Evolutionary conservation across 2,329 filamentous ascomycete genomes (phyloP).

Genomic region (Torrubiella hemipterigena): DNA sequence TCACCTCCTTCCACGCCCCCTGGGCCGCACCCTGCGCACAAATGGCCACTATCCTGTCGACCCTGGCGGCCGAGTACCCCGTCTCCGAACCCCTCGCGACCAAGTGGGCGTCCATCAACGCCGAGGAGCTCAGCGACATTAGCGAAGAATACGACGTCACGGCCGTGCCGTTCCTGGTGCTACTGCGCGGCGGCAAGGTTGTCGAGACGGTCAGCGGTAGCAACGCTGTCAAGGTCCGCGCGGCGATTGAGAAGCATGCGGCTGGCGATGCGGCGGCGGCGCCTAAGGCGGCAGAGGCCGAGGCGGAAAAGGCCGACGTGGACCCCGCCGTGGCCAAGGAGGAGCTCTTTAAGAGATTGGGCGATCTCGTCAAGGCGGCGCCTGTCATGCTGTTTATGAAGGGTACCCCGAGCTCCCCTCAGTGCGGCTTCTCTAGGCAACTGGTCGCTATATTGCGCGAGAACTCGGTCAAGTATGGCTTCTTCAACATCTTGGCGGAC

Average conservation of each 20-base stretch:
- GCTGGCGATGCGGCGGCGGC: conserved; percentile 25
- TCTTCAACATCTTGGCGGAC: conserved; percentile 97
- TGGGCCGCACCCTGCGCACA: conserved; percentile 95
- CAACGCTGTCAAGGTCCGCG: conserved; percentile 74
- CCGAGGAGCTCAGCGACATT: conserved; percentile 85
- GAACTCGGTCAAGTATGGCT: conserved; percentile 87
- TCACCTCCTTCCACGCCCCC: conserved; percentile 90
- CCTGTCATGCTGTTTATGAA: conserved; percentile 99
- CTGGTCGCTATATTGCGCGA: conserved; percentile 78
- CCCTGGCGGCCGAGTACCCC: conserved; percentile 79
- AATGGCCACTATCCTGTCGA: conserved; percentile 77
- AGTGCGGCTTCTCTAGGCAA: conserved; percentile 89
- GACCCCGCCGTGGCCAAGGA: conserved; percentile 59
- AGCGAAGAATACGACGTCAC: conserved; percentile 90
- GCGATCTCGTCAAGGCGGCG: conserved; percentile 82
- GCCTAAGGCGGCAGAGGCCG: conserved; percentile 21
- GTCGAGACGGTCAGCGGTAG: conserved; percentile 83
- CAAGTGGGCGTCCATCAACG: conserved; percentile 83
- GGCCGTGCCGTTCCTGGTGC: conserved; percentile 83
- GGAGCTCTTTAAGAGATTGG: conserved; percentile 70
- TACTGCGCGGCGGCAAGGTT: conserved; percentile 62
- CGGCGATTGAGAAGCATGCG: conserved; percentile 74
- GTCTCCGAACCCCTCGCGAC: conserved; percentile 52
- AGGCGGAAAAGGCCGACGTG: conserved; percentile 30
- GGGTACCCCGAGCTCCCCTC: conserved; percentile 75